phyloP scores from a whole-genome alignment of 768 basidiomycete genomes.

The Kwoniella botswanensis region DNA sequence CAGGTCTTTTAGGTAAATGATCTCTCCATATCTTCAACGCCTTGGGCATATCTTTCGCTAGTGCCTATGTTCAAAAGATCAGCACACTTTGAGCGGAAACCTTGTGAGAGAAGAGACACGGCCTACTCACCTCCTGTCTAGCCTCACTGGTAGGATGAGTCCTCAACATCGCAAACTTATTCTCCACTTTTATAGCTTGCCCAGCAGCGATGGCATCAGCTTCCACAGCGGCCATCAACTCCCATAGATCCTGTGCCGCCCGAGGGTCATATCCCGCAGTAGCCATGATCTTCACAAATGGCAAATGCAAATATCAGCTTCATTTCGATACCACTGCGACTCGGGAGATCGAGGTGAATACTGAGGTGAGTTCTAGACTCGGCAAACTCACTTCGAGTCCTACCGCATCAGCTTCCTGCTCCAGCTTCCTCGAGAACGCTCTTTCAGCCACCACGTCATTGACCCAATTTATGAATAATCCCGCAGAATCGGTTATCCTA shows the following conservation, averaged over 20 bases:
- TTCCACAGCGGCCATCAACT: slow-evolving; percentile 61
- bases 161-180: slow-evolving; percentile 58
- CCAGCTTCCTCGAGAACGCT: slow-evolving; percentile 61
- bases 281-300: slow-evolving; percentile 59
- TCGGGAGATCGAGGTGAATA: not conserved
- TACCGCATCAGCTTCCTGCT: slow-evolving; percentile 61
- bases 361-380: not conserved
- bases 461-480: slow-evolving; percentile 59
- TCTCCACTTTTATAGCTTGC: slow-evolving; percentile 50
- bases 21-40: slow-evolving; percentile 43
- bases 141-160: slow-evolving; percentile 61
- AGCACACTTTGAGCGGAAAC: not conserved
- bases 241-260: slow-evolving; percentile 60
- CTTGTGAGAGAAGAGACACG: not conserved
- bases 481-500: slow-evolving; percentile 59
- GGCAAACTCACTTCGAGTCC: slow-evolving; percentile 57
- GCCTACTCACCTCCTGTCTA: slow-evolving; percentile 52
- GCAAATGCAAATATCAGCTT: not conserved
- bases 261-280: slow-evolving; percentile 61
- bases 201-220: slow-evolving; percentile 55
- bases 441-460: slow-evolving; percentile 59
- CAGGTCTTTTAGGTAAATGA: slow-evolving; percentile 13
- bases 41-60: slow-evolving; percentile 43
- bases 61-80: slow-evolving; percentile 11
- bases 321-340: not conserved